Evolutionary conservation across 2,329 filamentous ascomycete species (phyloP), one percentile per base, ranked within the genome.

Genomic region (Pleurostoma richardsiae): DNA sequence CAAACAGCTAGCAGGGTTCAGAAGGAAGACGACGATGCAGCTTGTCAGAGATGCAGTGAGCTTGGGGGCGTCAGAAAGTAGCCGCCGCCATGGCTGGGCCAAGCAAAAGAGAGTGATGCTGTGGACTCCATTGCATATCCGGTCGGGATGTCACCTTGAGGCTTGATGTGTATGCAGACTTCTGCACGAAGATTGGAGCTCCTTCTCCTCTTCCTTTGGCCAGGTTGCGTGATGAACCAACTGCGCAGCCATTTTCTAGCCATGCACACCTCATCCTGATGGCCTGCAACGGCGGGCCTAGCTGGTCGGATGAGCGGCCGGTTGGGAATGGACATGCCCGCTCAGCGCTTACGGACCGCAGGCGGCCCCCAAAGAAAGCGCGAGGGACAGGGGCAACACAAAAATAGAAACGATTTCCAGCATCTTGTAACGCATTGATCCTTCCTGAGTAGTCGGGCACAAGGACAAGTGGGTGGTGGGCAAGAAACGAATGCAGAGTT

Each of bases 401-500:
- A 36, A 36, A 36, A 36, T 36, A 36, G 33, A 36, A 36, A 36
- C 33, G n/a, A 19, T 19, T 19, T 19, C 19, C 19, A 19, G 19
- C 19, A 19, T 19, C 19, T 19, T 19, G 19, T 19, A 19, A 19
- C 19, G 19, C 19, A 19, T 19, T 19, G 19, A 19, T 19, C 19
- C 19, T 19, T 19, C 19, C 19, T 19, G 19, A 19, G 19, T 19
- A 19, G 19, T 19, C 19, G 19, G 19, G 19, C 19, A 40, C 28
- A 45, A 43, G 49, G 49, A 42, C 46, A 47, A 47, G 29, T 33
- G 38, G 30, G 26, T 31, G 26, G 38, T 10, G 39, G 10, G 55
- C 44, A 45, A 49, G 40, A 52, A 49, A 33, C 26, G 40, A 10
- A 54, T 42, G 47, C 52, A 40, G 48, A 46, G 29, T 30, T 45